Conservation (phyloP, 768 basidiomycete species). For the Fomitopsis serialis region DNA sequence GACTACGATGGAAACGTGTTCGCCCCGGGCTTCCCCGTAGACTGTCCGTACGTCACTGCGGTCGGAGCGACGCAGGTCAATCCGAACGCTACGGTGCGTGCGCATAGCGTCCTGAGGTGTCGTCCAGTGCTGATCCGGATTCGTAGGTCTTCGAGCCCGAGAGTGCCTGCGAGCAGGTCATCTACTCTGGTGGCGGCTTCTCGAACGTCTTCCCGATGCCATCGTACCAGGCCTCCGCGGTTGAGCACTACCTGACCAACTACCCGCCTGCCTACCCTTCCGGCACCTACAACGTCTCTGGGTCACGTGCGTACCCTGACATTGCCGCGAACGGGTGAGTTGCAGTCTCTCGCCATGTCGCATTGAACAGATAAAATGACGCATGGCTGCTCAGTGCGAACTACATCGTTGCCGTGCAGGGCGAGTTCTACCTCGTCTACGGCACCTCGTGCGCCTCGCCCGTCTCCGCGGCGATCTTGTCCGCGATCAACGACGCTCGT, state of each 20-base stretch:
- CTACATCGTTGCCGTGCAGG: constrained; percentile 25
- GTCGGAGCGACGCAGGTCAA: constrained; percentile 35
- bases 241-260: constrained; percentile 23
- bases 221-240: constrained; percentile 26
- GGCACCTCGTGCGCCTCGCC: constrained; percentile 35
- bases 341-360: neutral
- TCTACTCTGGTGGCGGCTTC: constrained; percentile 37
- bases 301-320: constrained; percentile 27
- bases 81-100: constrained; percentile 20
- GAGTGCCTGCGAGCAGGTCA: constrained; percentile 30
- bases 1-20: constrained; percentile 5
- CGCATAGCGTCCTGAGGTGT: neutral
- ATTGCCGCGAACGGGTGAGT: constrained; percentile 29
- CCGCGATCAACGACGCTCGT: constrained; percentile 33
- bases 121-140: neutral
- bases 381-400: constrained; percentile 17
- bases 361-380: neutral
- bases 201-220: constrained; percentile 34
- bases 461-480: constrained; percentile 27
- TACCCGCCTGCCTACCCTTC: constrained; percentile 29
- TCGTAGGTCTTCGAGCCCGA: constrained; percentile 27
- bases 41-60: constrained; percentile 36
- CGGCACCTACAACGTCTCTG: constrained; percentile 29
- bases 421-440: constrained; percentile 25
- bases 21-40: constrained; percentile 15